Evolutionary conservation across 164 flowering plant genomes (phyloP), one percentile per base, ranked within the genome.

Genomic region (Annona squamosa): DNA sequence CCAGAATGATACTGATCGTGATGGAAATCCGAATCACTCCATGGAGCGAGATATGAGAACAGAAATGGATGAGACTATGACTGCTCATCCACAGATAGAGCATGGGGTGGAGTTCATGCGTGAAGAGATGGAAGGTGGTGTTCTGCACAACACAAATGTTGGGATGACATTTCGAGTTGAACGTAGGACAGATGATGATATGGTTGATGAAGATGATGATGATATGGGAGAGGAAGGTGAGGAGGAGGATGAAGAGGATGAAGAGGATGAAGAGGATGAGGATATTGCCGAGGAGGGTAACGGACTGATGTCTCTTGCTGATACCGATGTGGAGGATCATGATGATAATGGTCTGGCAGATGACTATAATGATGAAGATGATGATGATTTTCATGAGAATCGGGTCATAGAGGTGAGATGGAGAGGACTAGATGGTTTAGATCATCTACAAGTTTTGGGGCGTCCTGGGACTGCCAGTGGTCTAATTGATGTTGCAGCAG

Each of bases 281-380:
- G 97, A 94, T 78, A 85, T 89, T 75, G 96, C 87, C 2, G 97
- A 88, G 81, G 97, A 94, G 79, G 94, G 97, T 71, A 87, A 88
- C 70, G 94, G 85, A 44, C 73, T 89, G 84, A 87, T 94, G 94
- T 88, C 97, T 69, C 80, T 91, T n/a, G 94, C 88, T 76, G 98
- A 91, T 82, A 91, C 97, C 62, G 97, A 94, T 85, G 91, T 83
- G 64, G 98, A 94, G 66, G 98, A 94, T 69, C 94, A 88, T 78
- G 98, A 93, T 82, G 97, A 91, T 79, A 73, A 84, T 83, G 96
- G 93, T n/a, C 77, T 90, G 77, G 97, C 87, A 69, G 97, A 90
- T 82, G 97, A 90, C 66, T 91, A 86, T 75, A 89, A 87, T 81
- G 98, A 93, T 82, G 98, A 93, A 72, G 95, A 92, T 17, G 95